phyloP scores from a whole-genome alignment of 2,329 filamentous ascomycete species.

The Cercospora zeina region DNA sequence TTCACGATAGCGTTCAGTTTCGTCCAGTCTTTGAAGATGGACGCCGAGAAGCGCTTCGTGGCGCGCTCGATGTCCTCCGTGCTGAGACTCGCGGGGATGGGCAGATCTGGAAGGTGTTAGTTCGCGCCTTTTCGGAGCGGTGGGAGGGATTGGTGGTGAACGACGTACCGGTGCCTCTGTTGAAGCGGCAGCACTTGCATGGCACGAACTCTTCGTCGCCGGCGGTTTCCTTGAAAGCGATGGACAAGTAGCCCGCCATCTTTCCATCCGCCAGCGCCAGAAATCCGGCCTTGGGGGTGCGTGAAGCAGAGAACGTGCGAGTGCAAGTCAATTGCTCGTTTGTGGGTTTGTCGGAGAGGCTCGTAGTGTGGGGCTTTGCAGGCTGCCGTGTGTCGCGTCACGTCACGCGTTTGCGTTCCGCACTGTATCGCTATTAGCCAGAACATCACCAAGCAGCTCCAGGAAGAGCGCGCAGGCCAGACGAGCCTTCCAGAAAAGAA shows the following conservation, averaged over 20 bases:
- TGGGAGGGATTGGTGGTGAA: neutral
- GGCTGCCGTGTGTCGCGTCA: neutral
- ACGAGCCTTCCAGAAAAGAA: neutral
- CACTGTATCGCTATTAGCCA: neutral
- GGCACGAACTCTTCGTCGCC: constrained; percentile 21
- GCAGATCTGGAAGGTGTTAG: constrained; percentile 24
- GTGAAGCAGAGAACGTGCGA: neutral
- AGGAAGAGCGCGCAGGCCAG: neutral
- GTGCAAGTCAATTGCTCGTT: neutral
- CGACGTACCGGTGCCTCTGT: constrained; percentile 20
- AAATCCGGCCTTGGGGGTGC: neutral
- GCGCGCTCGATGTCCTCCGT: constrained; percentile 30
- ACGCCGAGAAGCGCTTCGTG: constrained; percentile 28
- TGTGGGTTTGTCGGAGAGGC: neutral
- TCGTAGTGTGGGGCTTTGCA: neutral
- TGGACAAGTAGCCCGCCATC: constrained; percentile 28
- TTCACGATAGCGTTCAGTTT: constrained; percentile 48
- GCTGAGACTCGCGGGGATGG: constrained; percentile 26
- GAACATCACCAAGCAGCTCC: neutral
- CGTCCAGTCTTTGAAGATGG: constrained; percentile 44
- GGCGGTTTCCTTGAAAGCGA: constrained; percentile 31
- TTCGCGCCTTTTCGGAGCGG: neutral
- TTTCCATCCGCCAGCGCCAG: neutral
- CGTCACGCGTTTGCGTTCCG: neutral
- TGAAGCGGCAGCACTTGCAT: constrained; percentile 34